A percentile compares a stretch with the other conserved stretches of the same genome.
Conservation (phyloP, 768 basidiomycete species). For the Hypholoma sublateritium region DNA sequence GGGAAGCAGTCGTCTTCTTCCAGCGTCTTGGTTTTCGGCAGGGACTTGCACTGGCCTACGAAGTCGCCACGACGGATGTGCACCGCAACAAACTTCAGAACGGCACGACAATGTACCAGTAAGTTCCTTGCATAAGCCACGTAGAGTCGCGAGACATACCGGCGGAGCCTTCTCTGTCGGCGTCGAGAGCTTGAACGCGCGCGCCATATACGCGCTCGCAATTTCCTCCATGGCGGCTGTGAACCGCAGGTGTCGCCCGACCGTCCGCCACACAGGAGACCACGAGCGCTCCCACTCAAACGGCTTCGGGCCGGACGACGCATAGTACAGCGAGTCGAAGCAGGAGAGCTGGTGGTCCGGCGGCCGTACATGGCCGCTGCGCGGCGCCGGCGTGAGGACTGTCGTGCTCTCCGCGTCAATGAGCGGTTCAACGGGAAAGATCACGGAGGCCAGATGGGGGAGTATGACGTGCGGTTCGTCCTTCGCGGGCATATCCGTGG, state of each 20-base stretch:
- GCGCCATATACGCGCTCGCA: slow-evolving; percentile 31
- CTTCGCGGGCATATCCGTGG: slow-evolving; percentile 11
- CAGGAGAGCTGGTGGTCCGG: slow-evolving; percentile 32
- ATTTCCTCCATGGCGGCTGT: slow-evolving; percentile 28
- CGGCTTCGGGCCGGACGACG: slow-evolving; percentile 24
- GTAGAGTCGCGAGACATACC: slow-evolving; percentile 19
- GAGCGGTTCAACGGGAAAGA: slow-evolving; percentile 24
- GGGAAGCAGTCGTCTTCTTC: slow-evolving; percentile 33
- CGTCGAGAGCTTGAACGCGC: slow-evolving; percentile 23
- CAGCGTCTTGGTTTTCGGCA: slow-evolving; percentile 16
- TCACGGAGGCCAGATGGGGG: slow-evolving; percentile 28
- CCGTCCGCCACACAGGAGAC: slow-evolving; percentile 41
- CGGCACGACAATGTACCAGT: no score
- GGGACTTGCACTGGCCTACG: slow-evolving; percentile 16
- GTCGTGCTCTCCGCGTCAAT: slow-evolving; percentile 19
- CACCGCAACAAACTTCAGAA: slow-evolving; percentile 36
- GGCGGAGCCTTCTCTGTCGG: slow-evolving; percentile 28
- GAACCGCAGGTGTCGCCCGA: slow-evolving; percentile 38
- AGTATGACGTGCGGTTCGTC: slow-evolving; percentile 26
- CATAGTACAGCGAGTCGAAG: slow-evolving; percentile 33
- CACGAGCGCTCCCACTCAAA: slow-evolving; percentile 36
- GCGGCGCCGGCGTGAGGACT: slow-evolving; percentile 23
- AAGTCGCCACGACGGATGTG: slow-evolving; percentile 48
- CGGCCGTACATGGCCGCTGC: slow-evolving; percentile 16
- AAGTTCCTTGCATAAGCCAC: not conserved